These are phyloP conservation scores for Peniophora sp. DNA, from an alignment of 1,284 basidiomycete species.

Conservation along the genomic window DNA sequence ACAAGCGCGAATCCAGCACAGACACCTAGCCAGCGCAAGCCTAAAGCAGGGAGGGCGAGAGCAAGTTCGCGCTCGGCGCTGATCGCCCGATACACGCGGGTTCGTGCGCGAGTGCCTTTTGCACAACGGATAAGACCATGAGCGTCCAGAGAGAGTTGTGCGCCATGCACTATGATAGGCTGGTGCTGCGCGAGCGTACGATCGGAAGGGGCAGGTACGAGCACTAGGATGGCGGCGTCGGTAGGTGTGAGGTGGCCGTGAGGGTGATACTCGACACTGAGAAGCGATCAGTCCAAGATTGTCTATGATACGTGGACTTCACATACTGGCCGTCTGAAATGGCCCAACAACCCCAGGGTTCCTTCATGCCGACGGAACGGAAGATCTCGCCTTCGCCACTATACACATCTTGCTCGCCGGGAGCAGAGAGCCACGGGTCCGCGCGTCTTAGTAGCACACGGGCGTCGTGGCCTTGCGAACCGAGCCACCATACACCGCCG, in stretches of 20 bases:
- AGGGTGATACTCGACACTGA: constrained; percentile 10
- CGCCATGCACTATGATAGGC: constrained; percentile 21
- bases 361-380: constrained; percentile 9
- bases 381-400: constrained; percentile 5
- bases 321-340: constrained; percentile 26
- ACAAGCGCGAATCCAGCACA: constrained; percentile 9
- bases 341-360: constrained; percentile 18
- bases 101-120: constrained; percentile 1
- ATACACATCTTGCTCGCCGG: background rate
- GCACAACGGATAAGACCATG: constrained; percentile 7
- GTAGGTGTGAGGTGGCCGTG: constrained; percentile 4
- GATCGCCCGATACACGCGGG: constrained; percentile 9
- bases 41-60: constrained; percentile 5
- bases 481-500: constrained; percentile 36
- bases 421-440: constrained; percentile 19
- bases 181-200: constrained; percentile 18
- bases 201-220: constrained; percentile 20
- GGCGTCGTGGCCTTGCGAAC: constrained; percentile 33
- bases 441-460: constrained; percentile 21
- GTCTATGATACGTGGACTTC: background rate
- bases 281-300: background rate
- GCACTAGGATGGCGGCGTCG: constrained; percentile 20
- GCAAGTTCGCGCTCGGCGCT: constrained; percentile 6
- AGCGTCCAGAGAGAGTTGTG: constrained; percentile 6
- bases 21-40: constrained; percentile 11